These are phyloP conservation scores for Coemansia sp. DNA, from an alignment of 192 early-diverging fungal genomes.

Conservation along the genomic window DNA sequence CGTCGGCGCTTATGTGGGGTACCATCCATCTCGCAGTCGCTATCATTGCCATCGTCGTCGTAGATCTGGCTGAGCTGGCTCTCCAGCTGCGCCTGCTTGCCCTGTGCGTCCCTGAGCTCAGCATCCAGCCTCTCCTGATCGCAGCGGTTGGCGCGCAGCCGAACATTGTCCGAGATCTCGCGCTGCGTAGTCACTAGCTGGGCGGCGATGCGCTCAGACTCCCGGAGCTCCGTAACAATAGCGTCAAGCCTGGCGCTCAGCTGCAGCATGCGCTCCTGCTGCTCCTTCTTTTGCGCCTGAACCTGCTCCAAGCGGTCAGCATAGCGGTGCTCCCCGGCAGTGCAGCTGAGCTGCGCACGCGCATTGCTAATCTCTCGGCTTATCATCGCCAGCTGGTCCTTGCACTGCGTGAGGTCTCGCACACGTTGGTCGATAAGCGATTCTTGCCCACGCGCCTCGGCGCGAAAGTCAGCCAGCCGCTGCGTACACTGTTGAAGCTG, in stretches of 20 bases:
- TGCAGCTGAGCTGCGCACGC: slow-evolving; percentile 22
- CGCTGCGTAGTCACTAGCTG: slow-evolving; percentile 46
- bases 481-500: slow-evolving; percentile 22
- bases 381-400: slow-evolving; percentile 39
- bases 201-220: slow-evolving; percentile 43
- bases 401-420: slow-evolving; percentile 27
- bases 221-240: slow-evolving; percentile 51
- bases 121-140: slow-evolving; percentile 46
- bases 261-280: slow-evolving; percentile 43
- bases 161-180: slow-evolving; percentile 39
- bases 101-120: slow-evolving; percentile 36
- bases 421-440: slow-evolving; percentile 25
- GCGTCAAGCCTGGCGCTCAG: slow-evolving; percentile 36
- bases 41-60: slow-evolving; percentile 13
- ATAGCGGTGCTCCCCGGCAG: slow-evolving; percentile 17
- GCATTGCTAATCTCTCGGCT: slow-evolving; percentile 30
- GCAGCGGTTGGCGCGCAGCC: slow-evolving; percentile 18
- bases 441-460: slow-evolving; percentile 22
- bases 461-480: slow-evolving; percentile 33
- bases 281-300: slow-evolving; percentile 24
- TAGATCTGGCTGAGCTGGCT: slow-evolving; percentile 34
- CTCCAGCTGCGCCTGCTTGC: slow-evolving; percentile 28
- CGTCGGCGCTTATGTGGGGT: slow-evolving; percentile 28
- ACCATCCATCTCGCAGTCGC: slow-evolving; percentile 8
- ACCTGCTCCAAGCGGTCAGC: slow-evolving; percentile 33